Percentiles rank a stretch among this genome's conserved stretches.
Conservation (phyloP, 805 yeast species). For the Ogataea pilisensis region DNA sequence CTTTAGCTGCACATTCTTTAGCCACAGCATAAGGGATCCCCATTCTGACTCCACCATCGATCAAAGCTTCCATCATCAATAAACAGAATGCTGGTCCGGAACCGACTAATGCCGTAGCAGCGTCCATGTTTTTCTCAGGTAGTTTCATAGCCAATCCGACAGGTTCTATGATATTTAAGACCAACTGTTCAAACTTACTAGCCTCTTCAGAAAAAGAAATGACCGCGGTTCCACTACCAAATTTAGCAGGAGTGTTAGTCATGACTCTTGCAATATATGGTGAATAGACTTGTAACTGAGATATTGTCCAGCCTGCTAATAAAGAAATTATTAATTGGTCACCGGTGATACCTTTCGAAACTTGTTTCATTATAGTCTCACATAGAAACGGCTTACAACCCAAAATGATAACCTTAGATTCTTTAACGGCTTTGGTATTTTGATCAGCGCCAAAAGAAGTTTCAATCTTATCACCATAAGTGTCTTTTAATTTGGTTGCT, state of each 20-base stretch:
- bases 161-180: slow-evolving; percentile 51
- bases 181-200: slow-evolving; percentile 41
- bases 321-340: slow-evolving; percentile 57
- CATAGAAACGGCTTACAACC: slow-evolving; percentile 88
- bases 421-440: slow-evolving; percentile 55
- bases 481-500: slow-evolving; percentile 42
- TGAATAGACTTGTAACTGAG: slow-evolving; percentile 51
- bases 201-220: slow-evolving; percentile 66
- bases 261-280: slow-evolving; percentile 79
- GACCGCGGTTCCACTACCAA: slow-evolving; percentile 91
- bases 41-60: slow-evolving; percentile 92
- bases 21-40: slow-evolving; percentile 88
- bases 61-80: slow-evolving; percentile 83
- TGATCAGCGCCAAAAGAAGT: slow-evolving; percentile 41
- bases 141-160: slow-evolving; percentile 64
- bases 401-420: slow-evolving; percentile 68
- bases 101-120: slow-evolving; percentile 91
- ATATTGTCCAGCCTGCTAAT: slow-evolving; percentile 90
- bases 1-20: slow-evolving; percentile 84
- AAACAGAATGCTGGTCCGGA: slow-evolving; percentile 95
- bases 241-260: slow-evolving; percentile 96
- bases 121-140: slow-evolving; percentile 94
- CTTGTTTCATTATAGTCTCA: slow-evolving; percentile 51
- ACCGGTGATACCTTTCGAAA: slow-evolving; percentile 40
- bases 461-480: slow-evolving; percentile 50